Evolutionary conservation across 2,329 filamentous ascomycete genomes (phyloP).

Genomic region (Exophiala sideris): DNA sequence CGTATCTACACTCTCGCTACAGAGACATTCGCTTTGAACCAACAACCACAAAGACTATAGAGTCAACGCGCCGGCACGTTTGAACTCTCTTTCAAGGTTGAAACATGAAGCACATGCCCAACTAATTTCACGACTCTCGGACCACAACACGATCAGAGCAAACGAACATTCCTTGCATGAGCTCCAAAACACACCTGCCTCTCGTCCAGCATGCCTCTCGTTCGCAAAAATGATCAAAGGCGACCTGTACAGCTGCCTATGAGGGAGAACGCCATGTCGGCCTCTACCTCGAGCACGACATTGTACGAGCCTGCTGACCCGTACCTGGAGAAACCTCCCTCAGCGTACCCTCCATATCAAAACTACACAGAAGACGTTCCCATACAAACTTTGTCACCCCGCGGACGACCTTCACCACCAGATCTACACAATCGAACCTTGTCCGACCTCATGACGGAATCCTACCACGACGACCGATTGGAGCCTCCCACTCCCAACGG

Average conservation of each 20-base stretch:
- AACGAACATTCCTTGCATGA: slow-evolving; percentile 12
- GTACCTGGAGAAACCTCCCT: slow-evolving; percentile 14
- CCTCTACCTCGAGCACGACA: slow-evolving; percentile 9
- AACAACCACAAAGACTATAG: background rate
- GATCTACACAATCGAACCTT: slow-evolving; percentile 20
- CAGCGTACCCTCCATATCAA: slow-evolving; percentile 20
- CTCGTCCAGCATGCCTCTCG: slow-evolving; percentile 24
- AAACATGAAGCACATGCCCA: slow-evolving; percentile 9
- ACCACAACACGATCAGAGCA: slow-evolving; percentile 9
- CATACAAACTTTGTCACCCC: slow-evolving; percentile 2
- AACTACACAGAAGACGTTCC: slow-evolving; percentile 16
- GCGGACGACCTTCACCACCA: slow-evolving; percentile 8
- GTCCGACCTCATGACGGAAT: slow-evolving; percentile 21
- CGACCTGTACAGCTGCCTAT: slow-evolving; percentile 15
- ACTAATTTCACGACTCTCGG: slow-evolving; percentile 13
- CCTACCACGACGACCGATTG: slow-evolving; percentile 13
- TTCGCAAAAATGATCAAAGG: slow-evolving; percentile 23
- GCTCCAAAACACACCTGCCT: slow-evolving; percentile 8
- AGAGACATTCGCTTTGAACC: background rate
- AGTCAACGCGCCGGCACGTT: too few relatives aligned
- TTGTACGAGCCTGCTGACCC: slow-evolving; percentile 9
- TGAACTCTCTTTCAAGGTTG: background rate
- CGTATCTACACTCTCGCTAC: background rate
- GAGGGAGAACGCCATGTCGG: slow-evolving; percentile 20
- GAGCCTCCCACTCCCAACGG: slow-evolving; percentile 4